Conservation (phyloP, 306 rosid genomes). For the Fragaria ananassa region DNA sequence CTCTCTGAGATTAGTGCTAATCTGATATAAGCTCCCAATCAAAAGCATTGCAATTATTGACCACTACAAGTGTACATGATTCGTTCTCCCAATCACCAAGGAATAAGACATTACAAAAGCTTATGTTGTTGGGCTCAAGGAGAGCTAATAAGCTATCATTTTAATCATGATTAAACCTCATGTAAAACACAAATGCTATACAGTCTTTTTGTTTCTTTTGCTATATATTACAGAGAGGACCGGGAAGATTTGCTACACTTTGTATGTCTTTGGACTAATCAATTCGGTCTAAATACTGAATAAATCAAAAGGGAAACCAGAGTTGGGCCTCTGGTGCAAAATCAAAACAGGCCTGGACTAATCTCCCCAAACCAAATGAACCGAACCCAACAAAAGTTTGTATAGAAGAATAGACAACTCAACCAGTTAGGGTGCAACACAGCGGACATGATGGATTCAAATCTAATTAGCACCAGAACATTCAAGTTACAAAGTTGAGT, state of each 20-base stretch:
- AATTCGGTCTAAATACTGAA: too few species aligned
- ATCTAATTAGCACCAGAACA: not conserved
- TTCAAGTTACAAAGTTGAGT: too few species aligned
- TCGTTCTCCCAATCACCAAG: slow-evolving; percentile 15
- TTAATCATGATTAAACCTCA: not conserved
- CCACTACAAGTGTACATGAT: not conserved
- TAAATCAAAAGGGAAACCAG: not conserved
- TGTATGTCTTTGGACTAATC: not conserved
- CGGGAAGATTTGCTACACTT: not conserved
- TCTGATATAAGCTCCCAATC: not conserved
- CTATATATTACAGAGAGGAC: not conserved
- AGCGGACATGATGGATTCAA: too few species aligned
- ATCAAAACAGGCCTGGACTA: not conserved
- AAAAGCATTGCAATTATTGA: slow-evolving; percentile 15
- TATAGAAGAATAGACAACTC: too few species aligned
- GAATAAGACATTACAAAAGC: slow-evolving; percentile 31
- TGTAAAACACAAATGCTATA: not conserved
- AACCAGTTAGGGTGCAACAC: too few species aligned
- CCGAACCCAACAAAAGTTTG: too few species aligned
- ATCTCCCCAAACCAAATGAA: not conserved
- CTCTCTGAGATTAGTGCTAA: not conserved
- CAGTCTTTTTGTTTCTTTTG: not conserved
- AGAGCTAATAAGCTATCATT: not conserved
- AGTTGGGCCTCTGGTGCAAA: not conserved
- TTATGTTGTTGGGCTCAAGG: slow-evolving; percentile 31